phyloP scores from a whole-genome alignment of 2,329 filamentous ascomycete species.

The Claviceps lovelessii region DNA sequence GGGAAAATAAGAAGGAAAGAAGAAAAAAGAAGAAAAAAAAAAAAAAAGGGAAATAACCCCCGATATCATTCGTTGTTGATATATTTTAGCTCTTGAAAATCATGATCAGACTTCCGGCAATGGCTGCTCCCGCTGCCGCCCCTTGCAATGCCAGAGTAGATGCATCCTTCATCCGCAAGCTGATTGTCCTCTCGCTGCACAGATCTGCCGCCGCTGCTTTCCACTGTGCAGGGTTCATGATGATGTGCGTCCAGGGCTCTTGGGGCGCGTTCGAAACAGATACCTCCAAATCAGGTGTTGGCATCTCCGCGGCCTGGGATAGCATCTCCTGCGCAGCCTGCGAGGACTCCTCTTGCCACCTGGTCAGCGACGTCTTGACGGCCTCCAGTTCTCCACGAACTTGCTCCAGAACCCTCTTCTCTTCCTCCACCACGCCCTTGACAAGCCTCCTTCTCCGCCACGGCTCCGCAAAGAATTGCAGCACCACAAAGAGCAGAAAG shows the following conservation, averaged over 20 bases:
- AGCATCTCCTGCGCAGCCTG: conserved; percentile 4
- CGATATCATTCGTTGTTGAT: not conserved
- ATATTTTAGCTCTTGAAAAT: conserved; percentile 23
- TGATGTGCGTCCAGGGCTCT: conserved; percentile 27
- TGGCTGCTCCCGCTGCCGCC: conserved; percentile 47
- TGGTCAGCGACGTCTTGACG: conserved; percentile 17
- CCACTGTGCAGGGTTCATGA: conserved; percentile 31
- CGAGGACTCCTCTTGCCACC: conserved; percentile 10
- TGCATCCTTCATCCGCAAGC: conserved; percentile 53
- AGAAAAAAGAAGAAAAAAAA: no score
- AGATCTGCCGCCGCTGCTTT: conserved; percentile 40
- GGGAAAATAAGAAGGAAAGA: no score
- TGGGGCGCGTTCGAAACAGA: not conserved
- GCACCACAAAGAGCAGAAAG: conserved; percentile 70
- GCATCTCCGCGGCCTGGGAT: not conserved
- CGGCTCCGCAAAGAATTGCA: conserved; percentile 83
- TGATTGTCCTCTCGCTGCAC: conserved; percentile 49
- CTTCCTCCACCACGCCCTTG: conserved; percentile 66
- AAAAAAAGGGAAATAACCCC: not conserved
- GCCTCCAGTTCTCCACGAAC: conserved; percentile 28
- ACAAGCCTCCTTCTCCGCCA: conserved; percentile 76
- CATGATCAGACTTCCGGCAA: conserved; percentile 40
- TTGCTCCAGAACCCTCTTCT: conserved; percentile 43
- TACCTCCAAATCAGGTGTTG: not conserved
- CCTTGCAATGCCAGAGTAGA: conserved; percentile 57